Evolutionary conservation across 2,329 filamentous ascomycete genomes (phyloP), one percentile per base, ranked within the genome.

Genomic region (Elsinoe fawcettii): DNA sequence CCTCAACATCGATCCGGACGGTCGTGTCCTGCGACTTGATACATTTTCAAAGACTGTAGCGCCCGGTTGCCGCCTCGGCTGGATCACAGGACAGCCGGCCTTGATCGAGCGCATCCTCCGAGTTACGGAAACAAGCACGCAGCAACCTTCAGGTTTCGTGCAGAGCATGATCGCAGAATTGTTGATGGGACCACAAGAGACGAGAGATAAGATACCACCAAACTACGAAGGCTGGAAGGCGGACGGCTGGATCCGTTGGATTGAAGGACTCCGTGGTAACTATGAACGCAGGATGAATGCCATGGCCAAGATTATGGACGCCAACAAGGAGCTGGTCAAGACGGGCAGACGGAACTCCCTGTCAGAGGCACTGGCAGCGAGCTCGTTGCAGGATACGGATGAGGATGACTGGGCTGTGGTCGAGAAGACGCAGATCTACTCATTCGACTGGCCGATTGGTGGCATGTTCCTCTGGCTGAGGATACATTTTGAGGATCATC

Each of bases 41-140:
- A 96, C 91, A 1, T 96, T 96, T 71, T 93, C 88, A 66, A 96
- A 97, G 74, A 95, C 89, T 0, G 81, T 96, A 16, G 90, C 90
- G 0, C 92, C 92, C 0, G 92, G 92, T 1, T 95, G 89, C 67
- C 84, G 92, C 27, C 75, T 96, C 1, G 92, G 92, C 39, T 96
- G 90, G 89, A 84, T 96, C 62, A 95, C 91, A 0, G 85, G 87
- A 0, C 87, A 95, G 66, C 90, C 90, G 1, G 83, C 75, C 0
- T 75, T 96, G 49, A 78, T 90, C 47, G 88, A 95, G 70, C 83
- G 87, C 5, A 74, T 93, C 25, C 68, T 78, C 14, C 85, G 86
- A 57, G 86, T 95, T 65, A 85, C 84, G 18, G 91, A 96, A 71
- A 79, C 81, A 0, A 80, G 80, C 16, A 95, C 90, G 0, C 86